Evolutionary conservation across 768 basidiomycete species (phyloP).

Genomic region (Xerocomellus intermedius): DNA sequence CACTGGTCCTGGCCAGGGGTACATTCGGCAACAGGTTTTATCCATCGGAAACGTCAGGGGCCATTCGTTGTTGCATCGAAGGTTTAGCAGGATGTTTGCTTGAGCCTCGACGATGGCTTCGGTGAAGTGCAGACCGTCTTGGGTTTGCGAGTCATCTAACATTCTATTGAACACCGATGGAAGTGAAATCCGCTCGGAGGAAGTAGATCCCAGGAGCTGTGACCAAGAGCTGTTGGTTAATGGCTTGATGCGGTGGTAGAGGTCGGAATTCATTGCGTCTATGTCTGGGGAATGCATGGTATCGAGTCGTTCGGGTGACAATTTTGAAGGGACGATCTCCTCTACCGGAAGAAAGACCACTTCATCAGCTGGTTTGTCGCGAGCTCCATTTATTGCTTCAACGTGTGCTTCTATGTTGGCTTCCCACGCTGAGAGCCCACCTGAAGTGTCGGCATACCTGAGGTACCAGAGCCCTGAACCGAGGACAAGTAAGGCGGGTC

Average conservation of each 20-base stretch:
- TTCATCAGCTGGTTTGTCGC: slow-evolving; percentile 56
- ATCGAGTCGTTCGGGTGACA: slow-evolving; percentile 59
- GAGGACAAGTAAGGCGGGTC: slow-evolving; percentile 70
- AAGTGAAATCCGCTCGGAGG: slow-evolving; percentile 47
- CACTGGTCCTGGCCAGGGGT: slow-evolving; percentile 60
- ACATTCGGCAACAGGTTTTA: slow-evolving; percentile 79
- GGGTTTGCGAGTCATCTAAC: slow-evolving; percentile 69
- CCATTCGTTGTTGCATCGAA: slow-evolving; percentile 73
- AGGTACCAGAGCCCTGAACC: slow-evolving; percentile 92
- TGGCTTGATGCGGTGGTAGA: slow-evolving; percentile 63
- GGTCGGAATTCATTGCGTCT: slow-evolving; percentile 88
- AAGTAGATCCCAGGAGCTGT: slow-evolving; percentile 23
- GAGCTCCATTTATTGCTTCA: slow-evolving; percentile 39
- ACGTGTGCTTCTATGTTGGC: slow-evolving; percentile 68
- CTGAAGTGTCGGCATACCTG: slow-evolving; percentile 66
- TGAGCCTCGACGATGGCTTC: slow-evolving; percentile 61
- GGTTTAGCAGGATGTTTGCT: slow-evolving; percentile 74
- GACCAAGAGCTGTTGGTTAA: slow-evolving; percentile 30
- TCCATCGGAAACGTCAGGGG: slow-evolving; percentile 62
- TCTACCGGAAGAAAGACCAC: slow-evolving; percentile 80
- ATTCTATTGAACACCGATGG: slow-evolving; percentile 82
- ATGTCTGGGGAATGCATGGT: slow-evolving; percentile 79
- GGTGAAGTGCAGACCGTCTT: slow-evolving; percentile 84
- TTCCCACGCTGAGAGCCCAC: slow-evolving; percentile 79
- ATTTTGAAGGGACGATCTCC: slow-evolving; percentile 61